Base-by-base conservation (phyloP, 495 filamentous ascomycete species). In the Entonaema liquescens region DNA sequence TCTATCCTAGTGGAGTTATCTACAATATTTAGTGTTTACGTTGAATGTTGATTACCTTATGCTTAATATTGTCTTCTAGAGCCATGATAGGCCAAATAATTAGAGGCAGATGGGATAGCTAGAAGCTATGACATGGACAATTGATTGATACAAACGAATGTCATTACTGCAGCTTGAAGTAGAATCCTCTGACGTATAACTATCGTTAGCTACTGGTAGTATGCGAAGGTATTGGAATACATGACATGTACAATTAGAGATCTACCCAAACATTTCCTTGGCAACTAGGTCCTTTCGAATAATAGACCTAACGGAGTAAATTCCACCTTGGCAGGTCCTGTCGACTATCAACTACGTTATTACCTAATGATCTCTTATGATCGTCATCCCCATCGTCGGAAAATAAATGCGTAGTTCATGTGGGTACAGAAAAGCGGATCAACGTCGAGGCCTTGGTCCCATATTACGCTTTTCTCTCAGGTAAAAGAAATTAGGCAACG, bases 361-460 rank as follows among this genome's bases (percentile, higher is more conserved):
- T 68, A 62, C 59, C 47, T 68, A 68, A 68, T 53, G 59, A 62
- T 68, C 65, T 62, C 29, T 68, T 68, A 31, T 15, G 65, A 68
- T 68, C 65, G 59, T 42, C 58, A 36, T 12, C 17, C 38, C 65
- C 65, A 50, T 68, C 49, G 29, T 62, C 65, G 65, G 65, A 62
- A 21, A 68, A 68, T 68, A 68, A 62, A 15, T 9, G 57, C 38
- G 25, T 44, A 28, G 33, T 21, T 57, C 5, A 35, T 2, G 19
- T 44, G 21, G 38, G 52, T 58, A 62, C 52, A 23, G 21, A 62
- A 62, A 68, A 68, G 59, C 53, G 65, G 65, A 68, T 28, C 40
- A 26, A 2, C 1, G 23, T 47, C 36, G 38, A 56, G 28, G 5
- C 17, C 49, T 53, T n/a, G 28, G 47, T 52, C 19, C 21, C n/a